Percentiles rank a stretch among this genome's conserved stretches.
These are phyloP conservation scores for Xylaria sp. DNA, from an alignment of 2,329 filamentous ascomycete genomes.

Conservation along the genomic window DNA sequence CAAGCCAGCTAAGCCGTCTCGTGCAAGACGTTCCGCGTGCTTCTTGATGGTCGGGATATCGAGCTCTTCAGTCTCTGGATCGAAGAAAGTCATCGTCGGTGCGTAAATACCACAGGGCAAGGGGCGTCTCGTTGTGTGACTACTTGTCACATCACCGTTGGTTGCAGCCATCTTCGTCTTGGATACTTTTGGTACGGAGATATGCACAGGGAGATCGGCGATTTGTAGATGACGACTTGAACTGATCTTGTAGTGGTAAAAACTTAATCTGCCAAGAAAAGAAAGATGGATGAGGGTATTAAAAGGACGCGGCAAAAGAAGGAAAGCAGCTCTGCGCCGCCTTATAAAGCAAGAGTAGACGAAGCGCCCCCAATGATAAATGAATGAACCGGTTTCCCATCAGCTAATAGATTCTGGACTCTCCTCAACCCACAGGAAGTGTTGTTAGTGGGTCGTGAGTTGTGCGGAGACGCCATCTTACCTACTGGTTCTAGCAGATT, in stretches of 20 bases:
- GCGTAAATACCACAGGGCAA: slow-evolving; percentile 87
- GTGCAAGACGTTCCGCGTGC: slow-evolving; percentile 81
- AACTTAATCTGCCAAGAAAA: neutral
- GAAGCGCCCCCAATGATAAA: slow-evolving; percentile 50
- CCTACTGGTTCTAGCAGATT: slow-evolving; percentile 45
- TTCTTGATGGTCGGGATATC: slow-evolving; percentile 83
- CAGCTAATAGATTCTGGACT: slow-evolving; percentile 51
- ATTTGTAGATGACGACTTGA: neutral
- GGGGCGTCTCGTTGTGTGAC: slow-evolving; percentile 59
- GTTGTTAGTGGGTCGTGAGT: slow-evolving; percentile 47
- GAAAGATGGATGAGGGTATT: neutral
- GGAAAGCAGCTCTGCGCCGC: slow-evolving; percentile 29
- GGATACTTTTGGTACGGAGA: neutral
- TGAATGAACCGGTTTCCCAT: slow-evolving; percentile 43
- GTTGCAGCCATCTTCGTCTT: slow-evolving; percentile 50
- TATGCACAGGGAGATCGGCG: neutral
- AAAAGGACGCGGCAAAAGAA: slow-evolving; percentile 32
- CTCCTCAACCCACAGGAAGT: slow-evolving; percentile 25
- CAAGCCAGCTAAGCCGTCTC: slow-evolving; percentile 81
- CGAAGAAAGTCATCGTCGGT: slow-evolving; percentile 91
- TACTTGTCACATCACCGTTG: slow-evolving; percentile 45
- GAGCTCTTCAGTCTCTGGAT: slow-evolving; percentile 84
- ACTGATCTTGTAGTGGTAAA: neutral
- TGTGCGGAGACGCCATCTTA: slow-evolving; percentile 45
- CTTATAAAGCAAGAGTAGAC: slow-evolving; percentile 34